Percentiles rank a stretch among this genome's conserved stretches.
phyloP scores from a whole-genome alignment of 257 asterid species.

The Rhazya stricta region DNA sequence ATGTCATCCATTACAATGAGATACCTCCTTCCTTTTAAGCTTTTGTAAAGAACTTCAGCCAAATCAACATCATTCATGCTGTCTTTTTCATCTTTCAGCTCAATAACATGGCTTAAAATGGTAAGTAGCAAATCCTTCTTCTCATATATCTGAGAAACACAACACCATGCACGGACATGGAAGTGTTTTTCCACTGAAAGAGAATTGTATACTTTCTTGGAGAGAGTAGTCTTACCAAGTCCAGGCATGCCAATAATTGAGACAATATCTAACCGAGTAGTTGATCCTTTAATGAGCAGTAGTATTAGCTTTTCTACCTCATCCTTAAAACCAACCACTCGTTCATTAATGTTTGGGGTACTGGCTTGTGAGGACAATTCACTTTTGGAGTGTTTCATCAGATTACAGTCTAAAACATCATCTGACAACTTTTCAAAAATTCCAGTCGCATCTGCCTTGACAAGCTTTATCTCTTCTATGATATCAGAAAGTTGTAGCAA shows the following conservation, averaged over 20 bases:
- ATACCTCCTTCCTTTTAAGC: constrained; percentile 1
- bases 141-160: constrained; percentile 10
- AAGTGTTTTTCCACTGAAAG: neutral
- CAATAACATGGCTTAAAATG: neutral
- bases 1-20: constrained; percentile 23
- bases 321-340: constrained; percentile 8
- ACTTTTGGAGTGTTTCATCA: neutral
- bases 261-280: neutral
- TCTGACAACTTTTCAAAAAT: neutral
- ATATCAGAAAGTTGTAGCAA: neutral
- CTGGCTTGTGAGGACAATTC: neutral
- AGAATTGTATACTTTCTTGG: constrained; percentile 6
- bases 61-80: neutral
- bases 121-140: neutral
- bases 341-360: neutral
- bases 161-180: neutral
- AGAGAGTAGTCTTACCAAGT: constrained; percentile 15
- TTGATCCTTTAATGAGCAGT: constrained; percentile 4
- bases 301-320: neutral
- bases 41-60: neutral
- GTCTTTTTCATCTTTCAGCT: neutral
- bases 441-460: neutral
- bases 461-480: neutral
- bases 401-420: neutral
- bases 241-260: constrained; percentile 27